These are phyloP conservation scores for Fomitopsis betulina DNA, from an alignment of 1,284 basidiomycete genomes.

Conservation along the genomic window DNA sequence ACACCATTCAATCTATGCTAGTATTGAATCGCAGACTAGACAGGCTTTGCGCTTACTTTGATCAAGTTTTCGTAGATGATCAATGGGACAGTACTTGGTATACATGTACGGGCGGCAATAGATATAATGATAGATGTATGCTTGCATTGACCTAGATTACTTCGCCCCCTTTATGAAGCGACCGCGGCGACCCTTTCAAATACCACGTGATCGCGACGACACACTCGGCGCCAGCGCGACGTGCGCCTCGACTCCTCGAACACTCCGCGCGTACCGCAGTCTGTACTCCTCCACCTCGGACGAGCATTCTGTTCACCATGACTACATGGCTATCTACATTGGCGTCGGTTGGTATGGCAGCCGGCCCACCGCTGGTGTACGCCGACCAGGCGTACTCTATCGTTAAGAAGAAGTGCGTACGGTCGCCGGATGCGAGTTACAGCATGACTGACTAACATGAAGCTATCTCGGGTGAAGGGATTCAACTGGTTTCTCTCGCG, in stretches of 20 bases:
- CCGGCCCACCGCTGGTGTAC: slow-evolving; percentile 75
- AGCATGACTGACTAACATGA: slow-evolving; percentile 15
- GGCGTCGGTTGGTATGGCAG: slow-evolving; percentile 67
- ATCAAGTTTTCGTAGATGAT: too few relatives aligned
- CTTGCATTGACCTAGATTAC: too few relatives aligned
- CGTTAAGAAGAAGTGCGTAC: slow-evolving; percentile 57
- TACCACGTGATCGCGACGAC: not conserved
- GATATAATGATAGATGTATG: too few relatives aligned
- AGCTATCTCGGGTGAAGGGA: slow-evolving; percentile 45
- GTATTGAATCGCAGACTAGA: too few relatives aligned
- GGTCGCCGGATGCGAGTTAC: not conserved
- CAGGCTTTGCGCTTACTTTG: too few relatives aligned
- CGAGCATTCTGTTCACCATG: slow-evolving; percentile 12
- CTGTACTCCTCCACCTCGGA: slow-evolving; percentile 7
- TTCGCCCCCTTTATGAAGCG: too few relatives aligned
- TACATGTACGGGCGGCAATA: too few relatives aligned
- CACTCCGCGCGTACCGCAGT: not conserved
- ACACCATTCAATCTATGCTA: too few relatives aligned
- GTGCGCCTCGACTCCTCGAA: not conserved
- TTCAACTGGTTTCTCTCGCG: slow-evolving; percentile 80
- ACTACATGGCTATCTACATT: slow-evolving; percentile 49
- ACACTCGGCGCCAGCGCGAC: not conserved
- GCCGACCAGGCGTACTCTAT: slow-evolving; percentile 76
- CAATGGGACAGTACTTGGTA: too few relatives aligned
- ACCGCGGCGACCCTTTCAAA: too few relatives aligned